Evolutionary conservation across 2,329 filamentous ascomycete species (phyloP), one percentile per base, ranked within the genome.

Genomic region (Penicillium sp.): DNA sequence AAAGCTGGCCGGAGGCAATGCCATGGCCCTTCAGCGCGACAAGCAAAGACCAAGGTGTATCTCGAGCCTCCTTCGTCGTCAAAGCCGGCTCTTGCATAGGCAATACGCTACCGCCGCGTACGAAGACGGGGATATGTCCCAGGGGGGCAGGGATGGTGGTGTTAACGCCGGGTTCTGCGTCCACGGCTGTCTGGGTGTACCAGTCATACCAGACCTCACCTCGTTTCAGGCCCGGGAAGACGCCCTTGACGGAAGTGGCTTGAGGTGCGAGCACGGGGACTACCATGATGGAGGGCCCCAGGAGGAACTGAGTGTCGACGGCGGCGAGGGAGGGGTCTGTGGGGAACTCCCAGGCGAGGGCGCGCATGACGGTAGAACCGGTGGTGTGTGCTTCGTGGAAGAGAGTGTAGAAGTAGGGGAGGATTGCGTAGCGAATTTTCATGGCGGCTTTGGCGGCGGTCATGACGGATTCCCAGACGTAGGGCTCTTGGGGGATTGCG

Each of bases 401-500:
- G 1, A 88, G 78, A 0, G 88, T 91, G 74, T 92, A 92, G 58
- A 91, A 80, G 71, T 91, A 91, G 0, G 88, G 87, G 1, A 92
- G 77, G 0, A 92, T 76, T 14, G 81, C 74, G 67, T 90, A 91
- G 23, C 89, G 83, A 58, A 90, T 86, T 4, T 77, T 71, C 83
- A 91, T 91, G 1, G 87, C 88, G 0, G 71, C 75, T 58, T 81
- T 82, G n/a, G 81, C 79, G 0, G 88, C 86, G 4, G 84, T 80
- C 2, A 81, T 80, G 1, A 91, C 88, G 1, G 80, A 81, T 3
- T 75, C 75, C 88, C 88, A 91, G 14, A 80, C 67, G 65, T 89
- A 92, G 0, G 88, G 86, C 70, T 92, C 89, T 67, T 92, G 89
- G 0, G 81, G 68, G 47, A 78, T 78, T 10, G 84, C 81, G 0